Evolutionary conservation across 2,329 filamentous ascomycete species (phyloP).

Genomic region (Mariannaea elegans): DNA sequence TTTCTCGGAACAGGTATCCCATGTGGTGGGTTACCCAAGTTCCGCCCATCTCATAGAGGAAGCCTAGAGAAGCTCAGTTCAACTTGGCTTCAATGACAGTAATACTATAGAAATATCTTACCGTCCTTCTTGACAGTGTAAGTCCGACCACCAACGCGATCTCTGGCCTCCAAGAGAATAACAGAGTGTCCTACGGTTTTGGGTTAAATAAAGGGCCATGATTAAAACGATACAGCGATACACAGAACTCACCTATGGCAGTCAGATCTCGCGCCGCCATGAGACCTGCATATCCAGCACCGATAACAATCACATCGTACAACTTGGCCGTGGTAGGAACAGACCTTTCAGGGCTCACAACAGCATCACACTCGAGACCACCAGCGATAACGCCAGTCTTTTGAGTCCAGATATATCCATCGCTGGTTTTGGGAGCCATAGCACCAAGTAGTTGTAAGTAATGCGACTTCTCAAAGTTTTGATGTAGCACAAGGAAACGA

Average conservation of each 20-base stretch:
- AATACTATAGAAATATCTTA: no score
- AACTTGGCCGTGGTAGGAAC: slow-evolving; percentile 6
- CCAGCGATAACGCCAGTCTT: slow-evolving; percentile 9
- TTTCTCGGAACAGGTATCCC: slow-evolving; percentile 52
- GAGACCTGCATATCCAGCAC: slow-evolving; percentile 34
- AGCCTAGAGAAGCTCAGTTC: slow-evolving; percentile 34
- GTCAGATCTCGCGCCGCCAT: slow-evolving; percentile 28
- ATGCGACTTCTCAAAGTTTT: neutral
- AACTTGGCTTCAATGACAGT: no score
- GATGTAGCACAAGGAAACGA: neutral
- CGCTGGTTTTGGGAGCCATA: slow-evolving; percentile 20
- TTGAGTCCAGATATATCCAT: slow-evolving; percentile 18
- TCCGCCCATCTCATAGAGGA: slow-evolving; percentile 53
- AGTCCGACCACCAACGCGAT: slow-evolving; percentile 46
- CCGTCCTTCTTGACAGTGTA: slow-evolving; percentile 46
- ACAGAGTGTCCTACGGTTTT: slow-evolving; percentile 27
- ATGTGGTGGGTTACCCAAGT: slow-evolving; percentile 52
- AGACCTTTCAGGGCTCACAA: slow-evolving; percentile 10
- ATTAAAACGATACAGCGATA: neutral
- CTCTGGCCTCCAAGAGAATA: slow-evolving; percentile 48
- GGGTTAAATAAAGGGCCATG: neutral
- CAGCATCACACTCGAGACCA: slow-evolving; percentile 22
- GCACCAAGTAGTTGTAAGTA: no score
- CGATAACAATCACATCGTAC: slow-evolving; percentile 31
- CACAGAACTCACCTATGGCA: slow-evolving; percentile 11